phyloP scores from a whole-genome alignment of 352 stramenopile species.

The Thalassiosira exigua region DNA sequence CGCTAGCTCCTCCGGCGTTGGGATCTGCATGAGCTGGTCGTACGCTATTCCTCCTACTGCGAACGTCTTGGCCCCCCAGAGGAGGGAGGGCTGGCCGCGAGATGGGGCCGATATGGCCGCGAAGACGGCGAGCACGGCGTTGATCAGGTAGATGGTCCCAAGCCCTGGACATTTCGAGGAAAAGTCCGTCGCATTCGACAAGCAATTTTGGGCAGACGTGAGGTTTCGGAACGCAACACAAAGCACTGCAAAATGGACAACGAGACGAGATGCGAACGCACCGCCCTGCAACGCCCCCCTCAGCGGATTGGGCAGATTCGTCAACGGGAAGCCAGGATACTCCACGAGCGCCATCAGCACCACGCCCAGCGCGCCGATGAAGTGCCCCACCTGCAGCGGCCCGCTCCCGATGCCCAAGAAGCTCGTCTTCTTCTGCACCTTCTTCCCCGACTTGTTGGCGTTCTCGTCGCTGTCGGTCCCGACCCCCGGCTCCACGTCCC shows the following conservation, averaged over 20 bases:
- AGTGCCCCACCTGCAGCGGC: conserved; percentile 81
- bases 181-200: background rate
- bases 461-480: conserved; percentile 26
- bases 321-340: conserved; percentile 85
- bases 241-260: background rate
- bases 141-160: conserved; percentile 77
- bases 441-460: conserved; percentile 48
- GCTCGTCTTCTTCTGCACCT: conserved; percentile 55
- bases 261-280: conserved; percentile 35
- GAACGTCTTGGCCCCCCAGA: conserved; percentile 81
- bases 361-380: conserved; percentile 76
- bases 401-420: conserved; percentile 82
- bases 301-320: conserved; percentile 76
- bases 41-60: conserved; percentile 80
- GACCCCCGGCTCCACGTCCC: conserved; percentile 51
- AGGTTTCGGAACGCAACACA: background rate
- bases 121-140: conserved; percentile 70
- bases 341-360: conserved; percentile 81
- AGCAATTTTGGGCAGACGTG: too few relatives aligned
- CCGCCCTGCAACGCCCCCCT: conserved; percentile 74
- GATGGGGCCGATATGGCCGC: conserved; percentile 67
- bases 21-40: conserved; percentile 81
- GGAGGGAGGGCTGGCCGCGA: conserved; percentile 56
- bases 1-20: conserved; percentile 62
- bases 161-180: conserved; percentile 48